Evolutionary conservation across 805 yeast genomes (phyloP).

Genomic region (Ogataea angusta): DNA sequence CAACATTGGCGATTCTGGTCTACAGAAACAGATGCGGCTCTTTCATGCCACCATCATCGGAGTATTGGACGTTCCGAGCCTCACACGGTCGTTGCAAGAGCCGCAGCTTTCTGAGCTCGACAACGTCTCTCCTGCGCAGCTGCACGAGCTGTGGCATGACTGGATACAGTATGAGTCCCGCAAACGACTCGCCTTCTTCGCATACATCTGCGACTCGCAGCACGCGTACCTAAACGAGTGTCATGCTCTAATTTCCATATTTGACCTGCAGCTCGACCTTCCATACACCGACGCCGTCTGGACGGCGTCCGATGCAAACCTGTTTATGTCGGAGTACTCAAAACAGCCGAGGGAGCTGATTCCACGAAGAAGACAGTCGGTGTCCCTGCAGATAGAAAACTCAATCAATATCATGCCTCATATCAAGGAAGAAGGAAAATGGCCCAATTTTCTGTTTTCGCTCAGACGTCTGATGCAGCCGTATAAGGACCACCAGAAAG

Average conservation of each 20-base stretch:
- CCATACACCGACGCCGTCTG: slow-evolving; percentile 46
- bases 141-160: slow-evolving; percentile 35
- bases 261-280: slow-evolving; percentile 42
- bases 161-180: slow-evolving; percentile 46
- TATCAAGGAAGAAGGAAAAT: slow-evolving; percentile 29
- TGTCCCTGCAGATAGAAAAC: slow-evolving; percentile 4
- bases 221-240: slow-evolving; percentile 35
- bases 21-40: slow-evolving; percentile 12
- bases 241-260: slow-evolving; percentile 36
- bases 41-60: slow-evolving; percentile 14
- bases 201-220: slow-evolving; percentile 41
- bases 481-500: slow-evolving; percentile 29
- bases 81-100: slow-evolving; percentile 21
- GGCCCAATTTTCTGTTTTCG: slow-evolving; percentile 39
- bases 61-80: slow-evolving; percentile 25
- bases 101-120: slow-evolving; percentile 10
- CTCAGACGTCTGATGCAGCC: slow-evolving; percentile 34
- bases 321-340: slow-evolving; percentile 26
- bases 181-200: slow-evolving; percentile 42
- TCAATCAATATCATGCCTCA: slow-evolving; percentile 22
- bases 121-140: neutral
- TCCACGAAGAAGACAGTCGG: slow-evolving; percentile 16
- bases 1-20: slow-evolving; percentile 23
- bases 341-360: slow-evolving; percentile 26
- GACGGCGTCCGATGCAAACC: slow-evolving; percentile 30